Evolutionary conservation across 495 filamentous ascomycete genomes (phyloP).

Genomic region (Copromyces sp.): DNA sequence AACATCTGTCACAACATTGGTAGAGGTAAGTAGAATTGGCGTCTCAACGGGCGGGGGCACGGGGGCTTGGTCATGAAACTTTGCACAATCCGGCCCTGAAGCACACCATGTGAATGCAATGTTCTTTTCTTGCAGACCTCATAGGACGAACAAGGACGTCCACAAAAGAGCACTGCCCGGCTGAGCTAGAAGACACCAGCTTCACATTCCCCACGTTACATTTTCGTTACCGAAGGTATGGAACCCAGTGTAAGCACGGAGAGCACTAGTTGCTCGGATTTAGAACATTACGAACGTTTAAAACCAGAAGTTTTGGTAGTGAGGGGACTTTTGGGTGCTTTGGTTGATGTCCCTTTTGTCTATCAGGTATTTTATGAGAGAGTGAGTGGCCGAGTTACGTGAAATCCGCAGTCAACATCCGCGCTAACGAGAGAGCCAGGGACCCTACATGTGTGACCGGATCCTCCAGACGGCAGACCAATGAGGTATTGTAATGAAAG

Average conservation of each 20-base stretch:
- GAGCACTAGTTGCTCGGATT: not conserved
- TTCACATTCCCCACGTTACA: not conserved
- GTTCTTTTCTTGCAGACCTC: not conserved
- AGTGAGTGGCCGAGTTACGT: not conserved
- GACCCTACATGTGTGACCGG: not conserved
- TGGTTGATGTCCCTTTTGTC: not conserved
- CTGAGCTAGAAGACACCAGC: not conserved
- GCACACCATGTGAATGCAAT: not conserved
- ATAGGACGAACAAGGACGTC: not conserved
- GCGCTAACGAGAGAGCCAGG: not conserved
- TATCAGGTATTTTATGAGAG: not conserved
- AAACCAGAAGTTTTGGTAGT: not conserved
- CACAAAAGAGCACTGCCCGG: not conserved
- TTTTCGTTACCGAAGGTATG: not conserved
- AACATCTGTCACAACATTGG: not conserved
- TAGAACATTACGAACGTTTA: not conserved
- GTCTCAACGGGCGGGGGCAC: not conserved
- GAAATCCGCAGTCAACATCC: not conserved
- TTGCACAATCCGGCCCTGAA: not conserved
- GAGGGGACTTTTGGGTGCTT: not conserved
- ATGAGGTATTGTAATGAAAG: not conserved
- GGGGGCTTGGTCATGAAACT: not conserved
- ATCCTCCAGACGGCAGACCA: not conserved
- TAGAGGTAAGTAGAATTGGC: not conserved
- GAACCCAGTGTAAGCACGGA: not conserved